Conservation (phyloP, 306 rosid species). For the Vigna nakashimae region DNA sequence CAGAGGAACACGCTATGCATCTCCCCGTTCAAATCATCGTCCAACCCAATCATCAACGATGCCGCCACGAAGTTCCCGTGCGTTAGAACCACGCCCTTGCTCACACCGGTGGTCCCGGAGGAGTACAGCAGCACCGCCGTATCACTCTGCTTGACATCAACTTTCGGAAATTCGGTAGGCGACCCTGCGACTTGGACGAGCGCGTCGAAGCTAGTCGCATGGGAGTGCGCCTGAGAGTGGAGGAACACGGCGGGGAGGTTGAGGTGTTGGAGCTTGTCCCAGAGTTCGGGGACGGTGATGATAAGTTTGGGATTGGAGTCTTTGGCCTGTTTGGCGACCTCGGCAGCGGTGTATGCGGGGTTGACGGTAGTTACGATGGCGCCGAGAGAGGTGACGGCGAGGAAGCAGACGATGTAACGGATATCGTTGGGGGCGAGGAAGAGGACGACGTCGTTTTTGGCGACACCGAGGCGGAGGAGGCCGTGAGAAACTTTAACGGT, state of each 20-base stretch:
- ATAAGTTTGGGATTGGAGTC: constrained; percentile 80
- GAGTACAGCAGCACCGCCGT: constrained; percentile 85
- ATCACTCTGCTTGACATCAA: constrained; percentile 58
- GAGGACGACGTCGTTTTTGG: constrained; percentile 82
- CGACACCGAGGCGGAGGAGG: constrained; percentile 57
- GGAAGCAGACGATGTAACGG: constrained; percentile 64
- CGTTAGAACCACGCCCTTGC: constrained; percentile 84
- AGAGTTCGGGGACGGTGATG: constrained; percentile 65
- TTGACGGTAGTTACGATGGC: constrained; percentile 80
- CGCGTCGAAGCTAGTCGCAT: constrained; percentile 46
- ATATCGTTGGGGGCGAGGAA: constrained; percentile 78
- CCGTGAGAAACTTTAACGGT: constrained; percentile 60
- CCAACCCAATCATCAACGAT: constrained; percentile 61
- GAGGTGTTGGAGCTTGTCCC: constrained; percentile 64
- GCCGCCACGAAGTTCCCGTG: constrained; percentile 78
- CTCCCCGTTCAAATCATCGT: constrained; percentile 58
- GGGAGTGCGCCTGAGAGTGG: neutral
- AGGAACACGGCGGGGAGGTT: constrained; percentile 66
- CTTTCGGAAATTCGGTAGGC: constrained; percentile 59
- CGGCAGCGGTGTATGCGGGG: constrained; percentile 69
- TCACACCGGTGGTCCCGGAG: constrained; percentile 83
- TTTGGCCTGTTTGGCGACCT: constrained; percentile 68
- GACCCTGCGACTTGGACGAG: constrained; percentile 48
- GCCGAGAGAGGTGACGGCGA: constrained; percentile 66
- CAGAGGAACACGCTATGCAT: constrained; percentile 58